phyloP scores from a whole-genome alignment of 176 grass and related monocot genomes.

The Carex myosuroides region DNA sequence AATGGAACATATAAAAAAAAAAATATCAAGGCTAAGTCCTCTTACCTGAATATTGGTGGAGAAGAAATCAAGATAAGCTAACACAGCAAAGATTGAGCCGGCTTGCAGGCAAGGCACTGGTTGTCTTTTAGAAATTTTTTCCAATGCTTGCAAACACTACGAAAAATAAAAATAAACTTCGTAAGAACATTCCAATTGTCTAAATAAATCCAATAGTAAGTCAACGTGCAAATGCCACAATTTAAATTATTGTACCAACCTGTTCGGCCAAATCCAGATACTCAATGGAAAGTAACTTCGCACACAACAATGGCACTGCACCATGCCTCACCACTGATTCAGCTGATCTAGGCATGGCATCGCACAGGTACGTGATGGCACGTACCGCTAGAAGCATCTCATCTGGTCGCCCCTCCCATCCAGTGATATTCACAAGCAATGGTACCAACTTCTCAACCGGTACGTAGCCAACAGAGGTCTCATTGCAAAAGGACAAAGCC shows the following conservation, averaged over 20 bases:
- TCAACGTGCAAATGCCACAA: not conserved
- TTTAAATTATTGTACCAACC: constrained; percentile 26
- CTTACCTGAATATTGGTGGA: constrained; percentile 68
- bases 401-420: constrained; percentile 35
- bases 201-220: not conserved
- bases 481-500: constrained; percentile 80
- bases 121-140: constrained; percentile 77
- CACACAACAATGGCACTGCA: constrained; percentile 70
- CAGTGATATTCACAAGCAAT: constrained; percentile 51
- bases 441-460: constrained; percentile 49
- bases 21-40: not conserved
- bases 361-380: constrained; percentile 88
- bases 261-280: constrained; percentile 94
- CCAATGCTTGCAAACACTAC: constrained; percentile 91
- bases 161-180: not conserved
- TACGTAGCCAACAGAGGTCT: constrained; percentile 51
- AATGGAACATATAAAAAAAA: not conserved
- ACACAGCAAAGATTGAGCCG: constrained; percentile 56
- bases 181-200: not conserved
- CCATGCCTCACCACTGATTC: constrained; percentile 71
- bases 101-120: constrained; percentile 68
- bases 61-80: constrained; percentile 80
- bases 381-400: constrained; percentile 72
- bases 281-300: constrained; percentile 52
- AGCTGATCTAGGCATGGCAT: constrained; percentile 67